These are phyloP conservation scores for Ogataea hybrid DNA, from an alignment of 1,139 yeast species.

Conservation along the genomic window DNA sequence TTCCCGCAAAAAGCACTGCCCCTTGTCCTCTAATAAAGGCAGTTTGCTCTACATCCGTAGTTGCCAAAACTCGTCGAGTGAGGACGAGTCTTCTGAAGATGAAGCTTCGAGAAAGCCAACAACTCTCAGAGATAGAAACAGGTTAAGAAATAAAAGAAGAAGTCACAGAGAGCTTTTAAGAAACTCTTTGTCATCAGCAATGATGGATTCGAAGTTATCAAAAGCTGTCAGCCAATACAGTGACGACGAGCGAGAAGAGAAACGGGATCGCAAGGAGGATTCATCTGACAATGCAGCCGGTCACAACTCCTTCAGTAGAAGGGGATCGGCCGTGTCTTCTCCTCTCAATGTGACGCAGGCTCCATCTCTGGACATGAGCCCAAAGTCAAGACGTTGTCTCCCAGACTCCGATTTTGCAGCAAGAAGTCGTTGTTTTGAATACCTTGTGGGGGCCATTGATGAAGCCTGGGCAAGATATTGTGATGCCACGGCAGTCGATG, in stretches of 20 bases:
- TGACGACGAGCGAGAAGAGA: constrained; percentile 46
- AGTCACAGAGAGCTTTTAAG: constrained; percentile 20
- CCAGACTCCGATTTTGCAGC: constrained; percentile 67
- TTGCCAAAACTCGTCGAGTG: constrained; percentile 26
- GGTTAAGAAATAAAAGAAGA: constrained; percentile 23
- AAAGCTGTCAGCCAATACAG: constrained; percentile 58
- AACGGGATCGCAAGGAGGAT: constrained; percentile 14
- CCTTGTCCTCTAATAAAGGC: constrained; percentile 10
- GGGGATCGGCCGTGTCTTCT: constrained; percentile 8
- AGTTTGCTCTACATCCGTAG: constrained; percentile 15
- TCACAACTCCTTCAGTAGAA: constrained; percentile 4
- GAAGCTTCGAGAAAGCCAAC: constrained; percentile 9
- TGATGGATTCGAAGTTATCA: constrained; percentile 44
- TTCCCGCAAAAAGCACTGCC: constrained; percentile 18
- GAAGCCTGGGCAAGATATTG: constrained; percentile 98
- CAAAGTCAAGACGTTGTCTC: constrained; percentile 29
- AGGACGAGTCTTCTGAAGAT: constrained; percentile 32
- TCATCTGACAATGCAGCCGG: constrained; percentile 15
- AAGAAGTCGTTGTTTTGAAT: constrained; percentile 85
- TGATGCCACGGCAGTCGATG: constrained; percentile 83
- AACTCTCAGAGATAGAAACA: constrained; percentile 14
- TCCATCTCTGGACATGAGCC: constrained; percentile 10
- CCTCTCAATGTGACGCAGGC: constrained; percentile 10
- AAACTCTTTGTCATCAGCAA: constrained; percentile 18
- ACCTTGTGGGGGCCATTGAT: constrained; percentile 86